Conservation (phyloP, 2,329 filamentous ascomycete species). For the Mollisiaceae sp. region DNA sequence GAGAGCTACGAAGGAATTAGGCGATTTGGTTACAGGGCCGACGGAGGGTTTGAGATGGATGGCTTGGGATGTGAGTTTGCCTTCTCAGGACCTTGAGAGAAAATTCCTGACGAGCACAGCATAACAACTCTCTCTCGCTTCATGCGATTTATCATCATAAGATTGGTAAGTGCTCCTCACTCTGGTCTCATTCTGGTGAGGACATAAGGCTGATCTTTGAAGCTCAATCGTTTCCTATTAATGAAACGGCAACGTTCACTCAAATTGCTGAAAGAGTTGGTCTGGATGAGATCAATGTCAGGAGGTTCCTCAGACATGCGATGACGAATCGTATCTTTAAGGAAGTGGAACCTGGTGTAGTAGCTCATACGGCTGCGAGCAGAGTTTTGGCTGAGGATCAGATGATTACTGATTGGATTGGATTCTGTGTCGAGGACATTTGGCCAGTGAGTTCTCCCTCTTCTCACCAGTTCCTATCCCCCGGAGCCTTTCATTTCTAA, state of each 20-base stretch:
- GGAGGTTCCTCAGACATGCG: constrained; percentile 58
- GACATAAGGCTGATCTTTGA: constrained; percentile 21
- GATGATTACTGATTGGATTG: constrained; percentile 58
- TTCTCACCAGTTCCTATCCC: too few relatives aligned
- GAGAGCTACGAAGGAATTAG: constrained; percentile 54
- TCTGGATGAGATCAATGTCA: constrained; percentile 55
- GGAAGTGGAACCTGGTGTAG: constrained; percentile 54
- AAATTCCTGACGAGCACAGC: constrained; percentile 44
- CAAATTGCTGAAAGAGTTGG: constrained; percentile 53
- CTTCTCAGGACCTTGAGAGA: not conserved
- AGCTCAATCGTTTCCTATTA: constrained; percentile 52
- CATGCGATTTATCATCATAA: constrained; percentile 56
- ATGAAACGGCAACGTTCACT: constrained; percentile 50
- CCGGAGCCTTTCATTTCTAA: too few relatives aligned
- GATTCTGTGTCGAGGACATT: constrained; percentile 59
- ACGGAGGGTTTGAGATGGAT: constrained; percentile 57
- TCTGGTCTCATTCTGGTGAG: not conserved
- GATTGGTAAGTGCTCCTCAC: constrained; percentile 47
- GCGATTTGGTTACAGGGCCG: constrained; percentile 54
- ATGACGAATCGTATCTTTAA: constrained; percentile 63
- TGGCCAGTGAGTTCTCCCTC: constrained; percentile 41
- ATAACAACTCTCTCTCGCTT: constrained; percentile 55
- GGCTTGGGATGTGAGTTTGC: constrained; percentile 54
- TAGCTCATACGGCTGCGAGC: constrained; percentile 62
- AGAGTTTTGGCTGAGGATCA: constrained; percentile 55